Evolutionary conservation across 352 stramenopile species (phyloP), one percentile per base, ranked within the genome.

Genomic region (Pythium aristosporum): DNA sequence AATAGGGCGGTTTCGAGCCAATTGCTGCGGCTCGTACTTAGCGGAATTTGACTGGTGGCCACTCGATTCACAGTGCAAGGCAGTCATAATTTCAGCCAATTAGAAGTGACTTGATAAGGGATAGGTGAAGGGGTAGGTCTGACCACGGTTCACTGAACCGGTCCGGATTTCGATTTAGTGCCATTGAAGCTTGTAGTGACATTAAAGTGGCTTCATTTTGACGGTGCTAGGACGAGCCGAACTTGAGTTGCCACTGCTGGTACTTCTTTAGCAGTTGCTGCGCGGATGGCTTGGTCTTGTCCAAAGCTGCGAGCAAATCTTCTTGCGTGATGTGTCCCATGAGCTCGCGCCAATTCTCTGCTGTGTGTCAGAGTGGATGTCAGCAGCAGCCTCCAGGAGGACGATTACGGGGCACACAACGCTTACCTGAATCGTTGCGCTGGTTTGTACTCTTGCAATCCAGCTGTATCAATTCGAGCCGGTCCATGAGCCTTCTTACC

Each of bases 181-280:
- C 56, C 61, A 61, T 51, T 32, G 42, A 23, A 30, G 1, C 25
- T 30, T 30, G 25, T 30, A 30, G 25, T 30, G 16, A 23, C 42
- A 23, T 5, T 48, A 32, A 54, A 42, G 39, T 67, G 61, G 61
- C 61, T 67, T 52, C 51, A 55, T 11, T 43, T 42, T 30, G 12
- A 18, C 15, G 32, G n/a, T 5, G 32, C 44, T 70, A 92, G 2
- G 71, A 85, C 18, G 86, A 95, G 5, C 86, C 86, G 62, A 92
- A 95, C 68, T 88, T 86, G 61, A 66, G 63, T 52, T 91, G 80
- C 85, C 87, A 92, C 43, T 88, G 80, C 71, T 94, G 67, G 69
- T 93, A 93, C 72, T 87, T 96, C 48, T 74, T 73, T 47, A 89
- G 74, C 39, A 89, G 57, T 65, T 89, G 79, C 66, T 92, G 83